phyloP scores from a whole-genome alignment of 768 basidiomycete species.

The Exsudoporus frostii region DNA sequence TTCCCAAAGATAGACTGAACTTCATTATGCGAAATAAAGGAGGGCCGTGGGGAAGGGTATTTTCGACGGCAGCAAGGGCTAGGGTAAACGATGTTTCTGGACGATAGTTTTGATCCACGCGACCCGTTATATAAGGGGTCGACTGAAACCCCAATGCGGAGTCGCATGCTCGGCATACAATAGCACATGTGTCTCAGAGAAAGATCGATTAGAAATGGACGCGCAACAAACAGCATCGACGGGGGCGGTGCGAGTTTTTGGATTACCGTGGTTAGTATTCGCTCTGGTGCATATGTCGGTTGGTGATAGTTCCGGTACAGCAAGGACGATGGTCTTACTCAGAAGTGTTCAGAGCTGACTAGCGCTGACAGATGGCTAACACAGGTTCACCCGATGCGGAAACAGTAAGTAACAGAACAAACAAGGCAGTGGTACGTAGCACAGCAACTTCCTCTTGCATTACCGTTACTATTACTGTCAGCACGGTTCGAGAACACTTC shows the following conservation, averaged over 20 bases:
- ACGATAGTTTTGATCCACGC: too few relatives aligned
- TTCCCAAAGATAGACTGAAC: constrained; percentile 5
- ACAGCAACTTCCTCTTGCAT: too few relatives aligned
- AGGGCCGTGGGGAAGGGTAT: background rate
- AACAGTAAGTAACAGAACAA: background rate
- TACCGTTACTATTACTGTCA: too few relatives aligned
- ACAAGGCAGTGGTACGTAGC: too few relatives aligned
- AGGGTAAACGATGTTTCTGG: background rate
- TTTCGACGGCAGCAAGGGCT: background rate
- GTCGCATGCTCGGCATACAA: too few relatives aligned
- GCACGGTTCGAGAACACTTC: too few relatives aligned
- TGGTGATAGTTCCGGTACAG: background rate
- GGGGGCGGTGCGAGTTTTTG: background rate
- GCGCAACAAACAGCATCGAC: background rate
- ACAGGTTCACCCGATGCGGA: background rate
- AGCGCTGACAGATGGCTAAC: too few relatives aligned
- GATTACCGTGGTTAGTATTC: background rate
- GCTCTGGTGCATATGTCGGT: background rate
- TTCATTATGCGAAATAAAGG: background rate
- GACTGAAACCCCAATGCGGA: background rate
- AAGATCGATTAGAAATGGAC: constrained; percentile 4
- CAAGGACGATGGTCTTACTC: background rate
- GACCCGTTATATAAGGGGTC: background rate
- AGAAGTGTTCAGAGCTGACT: background rate
- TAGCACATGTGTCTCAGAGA: background rate